Evolutionary conservation across 768 basidiomycete species (phyloP), one percentile per base, ranked within the genome.

Genomic region (Leccinum rimulosum): DNA sequence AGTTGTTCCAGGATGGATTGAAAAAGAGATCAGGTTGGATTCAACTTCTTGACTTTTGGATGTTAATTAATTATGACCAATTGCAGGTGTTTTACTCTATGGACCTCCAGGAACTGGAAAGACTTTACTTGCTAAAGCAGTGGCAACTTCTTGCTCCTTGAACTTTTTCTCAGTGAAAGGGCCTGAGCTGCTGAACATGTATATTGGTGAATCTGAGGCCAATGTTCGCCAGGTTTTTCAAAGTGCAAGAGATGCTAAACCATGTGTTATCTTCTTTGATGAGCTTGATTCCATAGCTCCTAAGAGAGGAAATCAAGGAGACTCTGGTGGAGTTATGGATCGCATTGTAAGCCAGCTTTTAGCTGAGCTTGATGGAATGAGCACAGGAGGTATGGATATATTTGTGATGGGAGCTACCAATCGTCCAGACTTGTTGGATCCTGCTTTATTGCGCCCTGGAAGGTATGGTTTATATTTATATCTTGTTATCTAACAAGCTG

Each of bases 111-210:
- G 95, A 28, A 98, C 95, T 2, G 95, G 95, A 2, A 98, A 98
- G 73, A 98, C 95, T 0, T 74, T 98, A 7, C 83, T 98, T 50
- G 95, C 95, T 9, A 98, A 98, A 74, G 95, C 95, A 11, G 95
- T 98, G 43, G 95, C 95, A 25, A 97, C 95, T 1, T 93, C 93
- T 3, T 97, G 91, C 71, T 89, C 93, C 27, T 81, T 97, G 64
- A 97, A 97, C 72, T 97, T 98, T 74, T 89, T 98, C 76, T 95
- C 93, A n/a, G 86, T 97, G 66, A 97, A 98, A 72, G 95, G 95
- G 0, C 95, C 95, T 3, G 95, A 98, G 68, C 76, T 98, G 38
- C 83, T 97, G 53, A 96, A 96, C 75, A 98, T 98, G 95, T 98
- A 96, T 74, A 96, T 98, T 66, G 95, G 95, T 59, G 95, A 97